Evolutionary conservation across 2,329 filamentous ascomycete genomes (phyloP), one percentile per base, ranked within the genome.

Genomic region (Colletotrichum theobromicola): DNA sequence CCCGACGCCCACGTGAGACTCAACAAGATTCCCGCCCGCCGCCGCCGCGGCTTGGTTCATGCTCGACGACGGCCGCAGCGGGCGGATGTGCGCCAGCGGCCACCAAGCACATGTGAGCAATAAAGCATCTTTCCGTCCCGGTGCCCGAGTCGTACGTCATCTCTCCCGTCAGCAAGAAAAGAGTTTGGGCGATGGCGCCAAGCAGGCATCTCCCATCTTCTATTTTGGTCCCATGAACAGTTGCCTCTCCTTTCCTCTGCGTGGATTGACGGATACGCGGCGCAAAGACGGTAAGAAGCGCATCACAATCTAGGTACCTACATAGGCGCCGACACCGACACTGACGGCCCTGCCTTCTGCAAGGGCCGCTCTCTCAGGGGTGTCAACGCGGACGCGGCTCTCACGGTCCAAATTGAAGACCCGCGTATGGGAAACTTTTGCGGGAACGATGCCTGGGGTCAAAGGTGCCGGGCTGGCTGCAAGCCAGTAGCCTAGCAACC

Each of bases 81-180:
- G 72, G 72, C 72, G 72, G 62, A 37, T 50, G 60, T 57, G 68
- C 68, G 68, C 72, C 72, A 67, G 62, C 30, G n/a, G 68, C 72
- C 72, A 67, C 55, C 30, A 28, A 32, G 32, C 62, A 72, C 68
- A 72, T 72, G 63, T 30, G 46, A 55, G 37, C 34, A 15, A 62
- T 1, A 58, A 62, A 30, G 61, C 72, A 32, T 37, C 30, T 16
- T 74, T 21, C 42, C 68, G 42, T 55, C 42, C 63, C 69, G 62
- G 21, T 42, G 28, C 7, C 62, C 34, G 62, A 75, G 72, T 72
- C 63, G 72, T 75, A 75, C 72, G 68, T 75, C 72, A 75, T 72
- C 72, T 63, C 34, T 63, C 30, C 63, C 62, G 69, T 75, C 63
- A 75, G 72, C 57, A 72, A n/a, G 28, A 62, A 50, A 34, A 57